These are phyloP conservation scores for Eremothecium cymbalariae DNA, from an alignment of 1,139 yeast genomes.

Conservation along the genomic window DNA sequence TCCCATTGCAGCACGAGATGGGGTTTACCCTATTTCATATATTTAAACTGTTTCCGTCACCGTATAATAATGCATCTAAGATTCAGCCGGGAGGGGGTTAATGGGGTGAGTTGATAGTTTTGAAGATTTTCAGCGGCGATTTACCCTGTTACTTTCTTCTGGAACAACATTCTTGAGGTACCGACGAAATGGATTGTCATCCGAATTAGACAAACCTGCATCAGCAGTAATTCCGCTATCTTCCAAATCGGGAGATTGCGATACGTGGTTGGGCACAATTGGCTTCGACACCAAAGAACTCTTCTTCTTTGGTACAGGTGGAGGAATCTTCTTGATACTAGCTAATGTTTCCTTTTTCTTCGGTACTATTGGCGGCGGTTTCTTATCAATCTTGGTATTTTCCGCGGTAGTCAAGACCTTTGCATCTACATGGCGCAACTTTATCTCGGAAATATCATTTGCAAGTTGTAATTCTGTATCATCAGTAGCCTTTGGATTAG, in stretches of 20 bases:
- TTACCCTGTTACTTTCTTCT: slow-evolving; percentile 28
- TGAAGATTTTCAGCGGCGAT: slow-evolving; percentile 9
- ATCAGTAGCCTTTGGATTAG: too few relatives aligned
- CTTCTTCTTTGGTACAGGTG: slow-evolving; percentile 11
- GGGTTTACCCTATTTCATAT: too few relatives aligned
- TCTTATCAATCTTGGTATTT: slow-evolving; percentile 12
- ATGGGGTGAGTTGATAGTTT: too few relatives aligned
- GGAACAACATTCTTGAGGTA: slow-evolving; percentile 36
- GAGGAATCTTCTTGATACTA: slow-evolving; percentile 15
- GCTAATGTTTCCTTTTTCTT: slow-evolving; percentile 13
- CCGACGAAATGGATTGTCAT: slow-evolving; percentile 32
- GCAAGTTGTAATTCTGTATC: too few relatives aligned
- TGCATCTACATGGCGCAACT: too few relatives aligned
- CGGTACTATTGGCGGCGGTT: slow-evolving; percentile 22
- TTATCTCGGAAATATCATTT: too few relatives aligned
- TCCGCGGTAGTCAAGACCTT: too few relatives aligned
- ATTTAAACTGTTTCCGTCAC: too few relatives aligned
- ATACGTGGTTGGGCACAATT: slow-evolving; percentile 7
- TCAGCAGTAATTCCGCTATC: slow-evolving; percentile 7
- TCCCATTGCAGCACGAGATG: too few relatives aligned
- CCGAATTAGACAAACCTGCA: slow-evolving; percentile 15
- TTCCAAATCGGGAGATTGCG: slow-evolving; percentile 1
- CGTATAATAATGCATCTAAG: too few relatives aligned
- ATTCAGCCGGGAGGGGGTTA: too few relatives aligned
- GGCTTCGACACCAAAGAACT: slow-evolving; percentile 8